Base-by-base conservation (phyloP, 805 yeast species). In the Wickerhamiella dianesei region DNA sequence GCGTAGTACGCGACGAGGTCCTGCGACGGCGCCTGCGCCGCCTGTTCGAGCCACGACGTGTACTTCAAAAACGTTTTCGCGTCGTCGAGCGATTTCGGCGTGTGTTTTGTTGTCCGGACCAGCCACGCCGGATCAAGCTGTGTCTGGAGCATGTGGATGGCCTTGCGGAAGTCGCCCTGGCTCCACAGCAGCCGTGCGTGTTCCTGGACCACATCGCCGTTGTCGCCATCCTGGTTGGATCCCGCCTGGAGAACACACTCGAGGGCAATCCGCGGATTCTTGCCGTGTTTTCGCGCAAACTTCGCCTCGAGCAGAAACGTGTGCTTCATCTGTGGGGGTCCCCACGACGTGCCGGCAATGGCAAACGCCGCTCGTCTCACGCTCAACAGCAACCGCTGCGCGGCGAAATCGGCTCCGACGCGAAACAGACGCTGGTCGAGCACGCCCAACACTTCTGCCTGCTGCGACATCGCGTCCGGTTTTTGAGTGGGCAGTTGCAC, bases 21-120 rank as follows among this genome's bases (percentile, higher is more conserved):
- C 14, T 72, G 74, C 6, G 94, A 78, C 6, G 86, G 79, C 29
- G 87, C 80, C 58, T 84, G 88, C 44, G 86, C 88, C 0, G 96
- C 83, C 35, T 70, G 69, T 57, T 87, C 95, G 16, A 87, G 67
- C 97, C 97, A 92, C 52, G 79, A 76, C 0, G 96, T 84, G 58
- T 84, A 84, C 49, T 80, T 79, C 43, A 88, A 64, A 45, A 83
- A 82, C n/a, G 77, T 74, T 43, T 69, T 56, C 1, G 76, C 70
- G 8, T 51, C 56, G 17, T 59, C 55, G 19, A 3, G 35, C 13
- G 42, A 44, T 9, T 17, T 12, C 5, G 18, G 21, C 39, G 42
- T 44, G 41, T 41, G 44, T 3, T 35, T 25, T 8, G 37, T 50
- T 16, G 51, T 50, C 1, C 46, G 43, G 3, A 36, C 22, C 12